Percentiles rank a stretch among this genome's conserved stretches.
These are phyloP conservation scores for Eucalyptus microcorys DNA, from an alignment of 345 rosid genomes.

Conservation along the genomic window DNA sequence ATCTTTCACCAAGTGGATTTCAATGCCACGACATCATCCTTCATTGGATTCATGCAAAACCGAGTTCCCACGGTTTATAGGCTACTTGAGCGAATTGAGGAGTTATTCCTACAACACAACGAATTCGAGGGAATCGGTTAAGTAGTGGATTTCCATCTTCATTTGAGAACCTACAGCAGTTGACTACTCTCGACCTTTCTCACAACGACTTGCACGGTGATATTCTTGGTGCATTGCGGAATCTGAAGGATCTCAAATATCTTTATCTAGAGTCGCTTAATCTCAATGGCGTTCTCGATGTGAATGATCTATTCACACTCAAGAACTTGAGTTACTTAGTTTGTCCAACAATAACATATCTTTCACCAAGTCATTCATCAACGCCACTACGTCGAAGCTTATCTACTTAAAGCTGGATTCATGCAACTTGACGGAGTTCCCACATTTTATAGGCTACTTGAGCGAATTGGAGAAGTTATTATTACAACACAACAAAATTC, in stretches of 20 bases:
- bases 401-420: fast-evolving
- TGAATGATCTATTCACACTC: not conserved
- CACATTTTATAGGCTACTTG: not conserved
- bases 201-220: fast-evolving
- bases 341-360: not conserved
- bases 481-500: not conserved
- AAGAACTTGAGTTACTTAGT: fast-evolving
- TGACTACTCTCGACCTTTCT: fast-evolving
- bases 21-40: no score
- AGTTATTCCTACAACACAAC: no score
- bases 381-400: not conserved
- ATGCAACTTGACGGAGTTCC: not conserved
- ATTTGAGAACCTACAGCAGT: no score
- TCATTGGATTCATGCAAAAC: no score
- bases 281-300: not conserved
- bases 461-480: fast-evolving
- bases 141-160: no score
- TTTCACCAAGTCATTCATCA: not conserved
- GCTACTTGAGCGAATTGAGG: no score
- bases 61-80: no score
- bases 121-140: no score
- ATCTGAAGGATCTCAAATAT: fast-evolving
- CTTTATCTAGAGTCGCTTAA: fast-evolving
- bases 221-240: not conserved
- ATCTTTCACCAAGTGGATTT: no score